A percentile compares a stretch with the other conserved stretches of the same genome.
phyloP scores from a whole-genome alignment of 2,329 filamentous ascomycete species.

The Colletotrichum tropicale region DNA sequence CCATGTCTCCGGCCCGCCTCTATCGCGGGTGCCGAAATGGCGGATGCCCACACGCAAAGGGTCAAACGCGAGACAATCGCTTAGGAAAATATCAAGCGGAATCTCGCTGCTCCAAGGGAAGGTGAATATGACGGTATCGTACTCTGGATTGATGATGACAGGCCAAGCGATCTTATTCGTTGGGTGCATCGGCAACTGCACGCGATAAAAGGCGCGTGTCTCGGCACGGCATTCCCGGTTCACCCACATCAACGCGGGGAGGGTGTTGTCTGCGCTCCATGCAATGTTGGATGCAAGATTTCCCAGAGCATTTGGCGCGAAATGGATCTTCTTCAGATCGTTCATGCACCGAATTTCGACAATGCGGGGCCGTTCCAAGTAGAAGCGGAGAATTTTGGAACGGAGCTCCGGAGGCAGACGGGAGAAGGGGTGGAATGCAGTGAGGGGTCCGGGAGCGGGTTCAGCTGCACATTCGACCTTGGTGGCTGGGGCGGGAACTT shows the following conservation, averaged over 20 bases:
- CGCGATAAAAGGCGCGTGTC: slow-evolving; percentile 23
- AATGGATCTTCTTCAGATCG: slow-evolving; percentile 18
- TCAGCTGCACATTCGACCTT: neutral
- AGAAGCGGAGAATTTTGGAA: slow-evolving; percentile 51
- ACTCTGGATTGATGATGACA: slow-evolving; percentile 22
- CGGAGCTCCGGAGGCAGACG: slow-evolving; percentile 52
- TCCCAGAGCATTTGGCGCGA: slow-evolving; percentile 13
- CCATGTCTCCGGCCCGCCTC: slow-evolving; percentile 19
- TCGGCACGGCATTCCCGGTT: slow-evolving; percentile 22
- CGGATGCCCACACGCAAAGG: slow-evolving; percentile 15
- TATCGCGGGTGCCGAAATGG: slow-evolving; percentile 17
- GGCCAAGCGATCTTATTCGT: slow-evolving; percentile 21
- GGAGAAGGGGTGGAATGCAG: slow-evolving; percentile 36
- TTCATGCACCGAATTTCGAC: slow-evolving; percentile 45
- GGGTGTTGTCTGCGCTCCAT: slow-evolving; percentile 24
- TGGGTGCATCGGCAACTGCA: slow-evolving; percentile 22
- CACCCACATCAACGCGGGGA: slow-evolving; percentile 23
- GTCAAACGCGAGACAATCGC: slow-evolving; percentile 19
- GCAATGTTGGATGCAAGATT: slow-evolving; percentile 17
- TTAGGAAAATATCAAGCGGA: slow-evolving; percentile 17
- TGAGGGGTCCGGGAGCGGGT: neutral
- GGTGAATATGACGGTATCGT: slow-evolving; percentile 23
- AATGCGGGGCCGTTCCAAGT: slow-evolving; percentile 45
- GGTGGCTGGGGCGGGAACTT: neutral
- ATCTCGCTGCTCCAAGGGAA: slow-evolving; percentile 22